Evolutionary conservation across 2,329 filamentous ascomycete genomes (phyloP), one percentile per base, ranked within the genome.

Genomic region (Aspergillus ustus): DNA sequence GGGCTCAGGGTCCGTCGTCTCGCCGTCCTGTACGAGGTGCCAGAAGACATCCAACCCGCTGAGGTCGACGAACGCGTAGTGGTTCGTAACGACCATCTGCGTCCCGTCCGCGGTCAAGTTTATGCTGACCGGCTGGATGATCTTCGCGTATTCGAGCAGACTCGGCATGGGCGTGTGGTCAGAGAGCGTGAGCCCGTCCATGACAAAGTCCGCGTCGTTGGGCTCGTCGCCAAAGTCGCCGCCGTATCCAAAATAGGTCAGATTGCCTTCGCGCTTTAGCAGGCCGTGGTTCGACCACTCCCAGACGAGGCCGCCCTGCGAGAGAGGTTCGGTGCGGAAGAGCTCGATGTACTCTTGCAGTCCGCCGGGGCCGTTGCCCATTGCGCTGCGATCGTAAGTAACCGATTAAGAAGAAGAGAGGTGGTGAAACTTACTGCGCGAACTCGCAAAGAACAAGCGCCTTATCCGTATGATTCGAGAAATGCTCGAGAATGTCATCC

Each of bases 351-450:
- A 92, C 63, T 91, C 89, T 63, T 88, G 83, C 13, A 92, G 80
- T 43, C 85, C 85, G 1, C 90, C 89, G 0, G 90, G 90, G 0
- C 89, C 89, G 67, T 91, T 92, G 4, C 90, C 90, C 89, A 92
- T 91, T 1, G 90, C 88, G 68, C 55, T 57, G 4, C 7, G 31
- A 29, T 20, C 7, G 22, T 57, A 7, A 57, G 31, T 15, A 31
- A 4, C 22, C 40, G 20, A 22, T 31, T 44, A 9, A 0, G 15
- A 28, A 28, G 25, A 5, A 15, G n/a, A n/a, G 2, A 7, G 13
- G 17, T 13, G 28, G n/a, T 34, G 15, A 20, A 56, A 57, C 55
- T 37, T 29, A 57, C 55, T 85, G 83, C 0, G 77, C 80, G 61
- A 81, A 85, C 67, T 85, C 83, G 63, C 83, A 85, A 3, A 84